Percentiles rank a stretch among this genome's conserved stretches.
These are phyloP conservation scores for Elasticomyces elasticus DNA, from an alignment of 495 filamentous ascomycete species.

Conservation along the genomic window DNA sequence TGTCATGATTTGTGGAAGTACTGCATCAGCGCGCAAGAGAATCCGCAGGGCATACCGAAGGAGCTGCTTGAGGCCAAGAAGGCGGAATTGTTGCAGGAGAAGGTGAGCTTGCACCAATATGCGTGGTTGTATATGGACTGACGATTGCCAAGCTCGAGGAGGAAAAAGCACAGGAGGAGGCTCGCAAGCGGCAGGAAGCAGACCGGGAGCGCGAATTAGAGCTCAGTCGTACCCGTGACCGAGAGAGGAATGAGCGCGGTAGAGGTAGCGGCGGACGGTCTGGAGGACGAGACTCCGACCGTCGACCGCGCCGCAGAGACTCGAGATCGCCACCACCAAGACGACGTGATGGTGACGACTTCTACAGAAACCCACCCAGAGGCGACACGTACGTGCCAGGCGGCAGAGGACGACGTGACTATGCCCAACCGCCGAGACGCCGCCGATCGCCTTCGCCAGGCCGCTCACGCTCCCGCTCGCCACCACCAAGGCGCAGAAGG, in stretches of 20 bases:
- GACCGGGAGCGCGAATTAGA: slow-evolving; percentile 49
- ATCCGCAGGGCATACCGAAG: slow-evolving; percentile 81
- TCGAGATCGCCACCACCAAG: slow-evolving; percentile 50
- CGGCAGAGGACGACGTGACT: slow-evolving; percentile 15
- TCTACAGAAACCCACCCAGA: slow-evolving; percentile 42
- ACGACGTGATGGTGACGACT: slow-evolving; percentile 44
- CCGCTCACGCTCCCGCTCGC: slow-evolving; percentile 9
- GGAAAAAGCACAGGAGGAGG: slow-evolving; percentile 70
- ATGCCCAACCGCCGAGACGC: slow-evolving; percentile 7
- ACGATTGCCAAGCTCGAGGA: slow-evolving; percentile 54
- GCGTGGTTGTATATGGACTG: background rate
- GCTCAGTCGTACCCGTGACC: slow-evolving; percentile 55
- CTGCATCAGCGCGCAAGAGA: slow-evolving; percentile 80
- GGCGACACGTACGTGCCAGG: slow-evolving; percentile 49
- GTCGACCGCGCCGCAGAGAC: slow-evolving; percentile 11
- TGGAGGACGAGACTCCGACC: slow-evolving; percentile 26
- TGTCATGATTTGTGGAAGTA: slow-evolving; percentile 91
- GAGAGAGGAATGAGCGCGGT: slow-evolving; percentile 62
- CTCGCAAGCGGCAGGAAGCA: slow-evolving; percentile 57
- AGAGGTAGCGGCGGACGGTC: slow-evolving; percentile 39
- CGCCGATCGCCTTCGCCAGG: slow-evolving; percentile 4
- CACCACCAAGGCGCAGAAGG: slow-evolving; percentile 5
- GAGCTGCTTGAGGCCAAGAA: slow-evolving; percentile 95
- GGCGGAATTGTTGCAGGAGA: slow-evolving; percentile 82
- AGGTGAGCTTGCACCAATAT: slow-evolving; percentile 43